Evolutionary conservation across 768 basidiomycete species (phyloP), one percentile per base, ranked within the genome.

Genomic region (Tulasnella sp.): DNA sequence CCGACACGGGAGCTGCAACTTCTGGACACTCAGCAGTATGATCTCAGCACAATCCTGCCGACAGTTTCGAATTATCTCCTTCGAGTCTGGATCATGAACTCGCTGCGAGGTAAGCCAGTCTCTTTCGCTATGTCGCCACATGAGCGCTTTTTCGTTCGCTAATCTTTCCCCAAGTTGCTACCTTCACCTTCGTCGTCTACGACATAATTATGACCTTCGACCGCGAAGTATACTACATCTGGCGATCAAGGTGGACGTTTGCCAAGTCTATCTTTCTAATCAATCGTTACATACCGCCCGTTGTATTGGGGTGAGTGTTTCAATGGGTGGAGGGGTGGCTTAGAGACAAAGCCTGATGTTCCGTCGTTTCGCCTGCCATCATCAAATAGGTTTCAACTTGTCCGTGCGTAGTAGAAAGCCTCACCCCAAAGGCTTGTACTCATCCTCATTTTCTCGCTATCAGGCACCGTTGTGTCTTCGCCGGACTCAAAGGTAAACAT

Each of bases 181-280:
- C 76, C 12, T 56, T 44, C 31, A 21, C 38, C n/a, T 77, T 77
- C 40, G 46, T 77, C 5, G 16, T 77, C 38, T 77, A 77, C 76
- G 76, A 77, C 56, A 77, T 77, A 27, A 10, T 77, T 56, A 39
- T 38, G 18, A 58, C 76, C n/a, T 52, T 77, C 38, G 76, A 77
- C 39, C 76, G 76, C 34, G 76, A 77, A 42, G 38, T 62, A 19
- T 44, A 36, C 56, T 77, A 77, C 56, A 36, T 77, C 9, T 77
- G 76, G 76, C 42, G 5, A 46, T 40, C 73, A 31, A 74, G 73
- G 39, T 74, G 73, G 73, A 21, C 39, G 12, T 74, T 40, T 40
- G 73, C 73, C 10, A 74, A 74, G 27, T 40, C 27, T 1, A 14
- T 74, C 21, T 74, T 74, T 40, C 38, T 74, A 38, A 40, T 74